Conservation (phyloP, 371 early-diverging fungal species). For the Smittium culicis region DNA sequence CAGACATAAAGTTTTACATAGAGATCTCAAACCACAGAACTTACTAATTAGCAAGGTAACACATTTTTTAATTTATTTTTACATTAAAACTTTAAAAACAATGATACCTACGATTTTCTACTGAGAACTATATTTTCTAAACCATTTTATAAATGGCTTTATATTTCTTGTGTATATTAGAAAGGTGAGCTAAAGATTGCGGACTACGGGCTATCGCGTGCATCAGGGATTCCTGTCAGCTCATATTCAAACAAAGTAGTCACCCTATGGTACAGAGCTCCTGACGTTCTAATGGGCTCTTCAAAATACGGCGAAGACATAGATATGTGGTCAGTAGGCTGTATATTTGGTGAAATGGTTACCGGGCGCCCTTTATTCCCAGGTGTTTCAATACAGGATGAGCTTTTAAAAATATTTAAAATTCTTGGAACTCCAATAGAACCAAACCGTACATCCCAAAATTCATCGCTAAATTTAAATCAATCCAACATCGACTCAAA, state of each 20-base stretch:
- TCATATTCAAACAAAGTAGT: conserved; percentile 97
- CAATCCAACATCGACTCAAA: no score
- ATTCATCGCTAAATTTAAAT: no score
- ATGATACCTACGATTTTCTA: no score
- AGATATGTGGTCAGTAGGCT: conserved; percentile 98
- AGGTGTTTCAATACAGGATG: conserved; percentile 98
- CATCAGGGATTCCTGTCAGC: conserved; percentile 78
- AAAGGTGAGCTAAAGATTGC: conserved; percentile 91
- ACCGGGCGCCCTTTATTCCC: conserved; percentile 93
- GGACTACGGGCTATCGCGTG: conserved; percentile 98
- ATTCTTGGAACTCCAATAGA: conserved; percentile 96
- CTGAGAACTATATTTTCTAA: no score
- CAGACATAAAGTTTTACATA: conserved; percentile 84
- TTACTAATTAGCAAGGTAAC: conserved; percentile 87
- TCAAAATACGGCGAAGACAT: conserved; percentile 85
- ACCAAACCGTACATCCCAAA: no score
- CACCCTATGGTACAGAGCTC: conserved; percentile 98
- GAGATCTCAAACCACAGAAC: conserved; percentile 99
- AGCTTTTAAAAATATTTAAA: conserved; percentile 98
- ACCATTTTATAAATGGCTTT: no score
- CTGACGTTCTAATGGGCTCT: conserved; percentile 96
- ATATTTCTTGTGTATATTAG: no score
- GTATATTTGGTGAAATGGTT: conserved; percentile 98
- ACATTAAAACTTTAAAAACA: no score
- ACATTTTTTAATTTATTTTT: no score